A percentile compares a stretch with the other conserved stretches of the same genome.
These are phyloP conservation scores for Geranium rotundifolium DNA, from an alignment of 345 rosid genomes.

Conservation along the genomic window DNA sequence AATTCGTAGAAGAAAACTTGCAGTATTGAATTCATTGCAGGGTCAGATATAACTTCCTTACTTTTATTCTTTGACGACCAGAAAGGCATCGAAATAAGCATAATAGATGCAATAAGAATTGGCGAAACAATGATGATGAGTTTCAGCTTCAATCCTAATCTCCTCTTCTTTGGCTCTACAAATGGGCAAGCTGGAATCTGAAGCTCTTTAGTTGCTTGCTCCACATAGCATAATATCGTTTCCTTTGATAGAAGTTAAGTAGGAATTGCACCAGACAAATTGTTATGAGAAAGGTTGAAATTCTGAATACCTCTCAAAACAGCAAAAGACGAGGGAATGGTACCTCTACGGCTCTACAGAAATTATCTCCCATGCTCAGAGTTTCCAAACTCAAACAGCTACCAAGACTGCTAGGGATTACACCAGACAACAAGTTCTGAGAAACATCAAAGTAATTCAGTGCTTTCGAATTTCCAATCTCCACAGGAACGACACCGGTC, in stretches of 20 bases:
- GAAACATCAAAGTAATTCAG: slow-evolving; percentile 8
- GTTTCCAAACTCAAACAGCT: slow-evolving; percentile 1
- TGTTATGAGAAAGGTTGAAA: slow-evolving; percentile 11
- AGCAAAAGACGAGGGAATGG: slow-evolving; percentile 9
- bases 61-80: neutral
- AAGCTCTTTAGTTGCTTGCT: slow-evolving; percentile 6
- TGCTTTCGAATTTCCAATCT: slow-evolving; percentile 2
- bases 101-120: neutral
- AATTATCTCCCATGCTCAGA: neutral
- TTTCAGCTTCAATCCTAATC: neutral
- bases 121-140: neutral
- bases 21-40: neutral
- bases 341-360: neutral
- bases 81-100: neutral
- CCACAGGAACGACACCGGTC: slow-evolving; percentile 4
- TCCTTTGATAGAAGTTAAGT: slow-evolving; percentile 4
- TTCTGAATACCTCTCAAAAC: slow-evolving; percentile 2
- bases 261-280: too few species aligned
- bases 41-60: neutral
- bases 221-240: slow-evolving; percentile 12
- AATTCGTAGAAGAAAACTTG: slow-evolving; percentile 9
- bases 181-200: slow-evolving; percentile 5
- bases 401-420: slow-evolving; percentile 6
- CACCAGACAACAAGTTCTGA: slow-evolving; percentile 2
- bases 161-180: slow-evolving; percentile 3